phyloP scores from a whole-genome alignment of 1,139 yeast genomes.

The Protomyces lactucae-debilis region DNA sequence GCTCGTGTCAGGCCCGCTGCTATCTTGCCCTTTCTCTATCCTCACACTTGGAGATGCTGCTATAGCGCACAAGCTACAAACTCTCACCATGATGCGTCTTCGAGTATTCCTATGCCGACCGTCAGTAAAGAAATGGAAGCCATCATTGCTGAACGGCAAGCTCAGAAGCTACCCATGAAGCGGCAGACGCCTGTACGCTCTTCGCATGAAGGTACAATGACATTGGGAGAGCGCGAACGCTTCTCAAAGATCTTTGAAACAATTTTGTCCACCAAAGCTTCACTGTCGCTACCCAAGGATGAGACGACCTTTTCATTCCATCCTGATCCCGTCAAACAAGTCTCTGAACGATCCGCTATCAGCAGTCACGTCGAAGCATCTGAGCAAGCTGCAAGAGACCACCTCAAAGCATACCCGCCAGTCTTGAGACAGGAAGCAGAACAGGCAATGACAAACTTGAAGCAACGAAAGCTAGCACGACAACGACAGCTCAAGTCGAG shows the following conservation, averaged over 20 bases:
- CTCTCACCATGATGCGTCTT: too few species aligned
- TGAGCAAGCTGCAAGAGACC: neutral
- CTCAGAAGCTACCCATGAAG: neutral
- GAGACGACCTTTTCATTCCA: neutral
- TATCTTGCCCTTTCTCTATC: neutral
- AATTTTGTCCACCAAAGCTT: constrained; percentile 1
- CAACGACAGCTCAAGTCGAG: constrained; percentile 11
- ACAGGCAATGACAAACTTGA: constrained; percentile 10
- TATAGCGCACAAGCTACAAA: neutral
- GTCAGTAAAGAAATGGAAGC: neutral
- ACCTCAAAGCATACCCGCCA: constrained; percentile 26
- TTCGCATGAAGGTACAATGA: constrained; percentile 5
- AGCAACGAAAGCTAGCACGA: constrained; percentile 2
- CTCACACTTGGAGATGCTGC: neutral
- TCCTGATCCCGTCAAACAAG: neutral
- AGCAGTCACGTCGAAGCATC: neutral
- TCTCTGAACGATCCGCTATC: neutral
- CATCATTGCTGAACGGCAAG: neutral
- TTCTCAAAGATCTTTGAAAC: constrained; percentile 22
- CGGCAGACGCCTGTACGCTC: neutral
- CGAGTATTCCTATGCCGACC: too few species aligned
- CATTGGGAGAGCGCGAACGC: constrained; percentile 16
- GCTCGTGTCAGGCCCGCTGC: neutral
- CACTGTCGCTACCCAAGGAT: neutral
- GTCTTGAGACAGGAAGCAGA: constrained; percentile 25